Evolutionary conservation across 2,329 filamentous ascomycete species (phyloP).

Genomic region (Colletotrichum acutatum): DNA sequence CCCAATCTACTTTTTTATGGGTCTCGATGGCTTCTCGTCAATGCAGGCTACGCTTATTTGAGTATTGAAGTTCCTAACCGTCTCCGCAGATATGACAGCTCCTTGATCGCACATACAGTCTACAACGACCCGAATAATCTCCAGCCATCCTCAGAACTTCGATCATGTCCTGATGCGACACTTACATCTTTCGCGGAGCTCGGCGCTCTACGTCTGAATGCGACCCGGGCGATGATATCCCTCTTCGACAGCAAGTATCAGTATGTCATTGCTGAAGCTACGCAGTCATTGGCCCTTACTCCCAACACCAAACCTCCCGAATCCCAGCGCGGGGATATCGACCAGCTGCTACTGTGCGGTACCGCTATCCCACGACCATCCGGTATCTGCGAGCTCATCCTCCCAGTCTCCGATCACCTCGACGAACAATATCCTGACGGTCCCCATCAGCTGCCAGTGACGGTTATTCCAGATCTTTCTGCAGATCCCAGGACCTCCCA

Average conservation of each 20-base stretch:
- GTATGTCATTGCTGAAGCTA: slow-evolving; percentile 63
- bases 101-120: slow-evolving; percentile 6
- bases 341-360: slow-evolving; percentile 40
- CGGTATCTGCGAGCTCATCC: slow-evolving; percentile 43
- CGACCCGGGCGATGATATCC: slow-evolving; percentile 56
- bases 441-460: slow-evolving; percentile 43
- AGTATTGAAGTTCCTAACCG: neutral
- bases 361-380: slow-evolving; percentile 42
- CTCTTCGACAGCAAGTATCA: slow-evolving; percentile 62
- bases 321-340: neutral
- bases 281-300: slow-evolving; percentile 50
- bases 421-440: neutral
- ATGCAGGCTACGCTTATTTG: neutral
- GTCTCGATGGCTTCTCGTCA: neutral
- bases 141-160: slow-evolving; percentile 39
- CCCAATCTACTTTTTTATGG: neutral
- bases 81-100: slow-evolving; percentile 25
- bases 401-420: slow-evolving; percentile 23
- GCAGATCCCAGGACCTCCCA: slow-evolving; percentile 43
- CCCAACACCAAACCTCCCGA: slow-evolving; percentile 39
- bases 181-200: slow-evolving; percentile 63
- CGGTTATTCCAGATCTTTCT: slow-evolving; percentile 47
- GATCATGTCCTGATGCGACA: slow-evolving; percentile 46
- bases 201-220: slow-evolving; percentile 53
- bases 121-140: slow-evolving; percentile 38